Percentiles rank a stretch among this genome's conserved stretches.
Conservation (phyloP, 768 basidiomycete genomes). For the Amanita subjunquillea region DNA sequence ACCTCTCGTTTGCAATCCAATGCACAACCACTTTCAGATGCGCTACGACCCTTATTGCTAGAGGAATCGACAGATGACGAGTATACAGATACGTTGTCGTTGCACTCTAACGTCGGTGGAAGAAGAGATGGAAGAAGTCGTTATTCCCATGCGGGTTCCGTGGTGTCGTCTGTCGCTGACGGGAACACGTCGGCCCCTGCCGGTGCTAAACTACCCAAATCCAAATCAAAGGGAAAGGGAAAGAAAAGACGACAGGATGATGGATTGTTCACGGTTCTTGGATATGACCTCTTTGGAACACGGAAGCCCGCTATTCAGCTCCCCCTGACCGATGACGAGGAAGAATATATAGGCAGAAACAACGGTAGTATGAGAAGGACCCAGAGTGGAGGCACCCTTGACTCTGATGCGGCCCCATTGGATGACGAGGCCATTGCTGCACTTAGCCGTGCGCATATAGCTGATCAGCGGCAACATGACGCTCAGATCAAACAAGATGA, state of each 20-base stretch:
- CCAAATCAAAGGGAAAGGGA: background rate
- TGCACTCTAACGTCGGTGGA: conserved; percentile 1
- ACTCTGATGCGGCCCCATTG: conserved; percentile 3
- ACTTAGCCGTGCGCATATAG: background rate
- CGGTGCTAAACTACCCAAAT: background rate
- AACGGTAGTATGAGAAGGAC: background rate
- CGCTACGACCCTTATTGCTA: background rate
- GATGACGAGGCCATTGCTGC: conserved; percentile 2
- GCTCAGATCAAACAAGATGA: background rate
- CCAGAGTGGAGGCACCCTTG: background rate
- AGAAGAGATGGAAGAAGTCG: background rate
- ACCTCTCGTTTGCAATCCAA: background rate
- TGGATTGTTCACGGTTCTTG: background rate
- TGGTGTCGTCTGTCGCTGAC: background rate
- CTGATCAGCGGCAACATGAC: background rate
- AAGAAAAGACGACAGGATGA: background rate
- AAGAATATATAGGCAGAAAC: background rate
- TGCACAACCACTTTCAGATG: background rate
- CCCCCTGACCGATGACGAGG: conserved; percentile 4
- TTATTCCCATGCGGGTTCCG: background rate
- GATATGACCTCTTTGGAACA: background rate
- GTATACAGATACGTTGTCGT: background rate
- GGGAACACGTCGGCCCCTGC: background rate
- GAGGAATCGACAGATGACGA: background rate
- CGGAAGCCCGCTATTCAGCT: conserved; percentile 2